These are phyloP conservation scores for Coniosporium apollinis DNA, from an alignment of 495 filamentous ascomycete species.

Conservation along the genomic window DNA sequence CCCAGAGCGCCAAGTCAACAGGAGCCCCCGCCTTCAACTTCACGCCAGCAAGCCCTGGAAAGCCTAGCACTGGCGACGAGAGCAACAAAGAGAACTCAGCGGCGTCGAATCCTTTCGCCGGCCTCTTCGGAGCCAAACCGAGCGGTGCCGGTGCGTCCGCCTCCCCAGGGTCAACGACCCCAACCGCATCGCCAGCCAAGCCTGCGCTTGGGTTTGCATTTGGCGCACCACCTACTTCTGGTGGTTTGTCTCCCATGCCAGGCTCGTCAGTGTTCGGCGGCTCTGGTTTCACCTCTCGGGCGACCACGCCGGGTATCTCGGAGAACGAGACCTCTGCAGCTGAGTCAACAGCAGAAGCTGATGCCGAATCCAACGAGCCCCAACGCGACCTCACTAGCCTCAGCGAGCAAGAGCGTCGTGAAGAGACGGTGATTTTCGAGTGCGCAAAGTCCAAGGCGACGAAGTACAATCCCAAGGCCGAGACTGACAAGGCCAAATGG, in stretches of 20 bases:
- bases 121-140: constrained; percentile 5
- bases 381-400: constrained; percentile 14
- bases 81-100: constrained; percentile 3
- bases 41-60: constrained; percentile 4
- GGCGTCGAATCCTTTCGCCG: constrained; percentile 3
- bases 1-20: constrained; percentile 1
- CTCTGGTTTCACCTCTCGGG: constrained; percentile 8
- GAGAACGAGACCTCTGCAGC: constrained; percentile 12
- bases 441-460: constrained; percentile 8
- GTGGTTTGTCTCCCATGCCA: not conserved
- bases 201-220: constrained; percentile 3
- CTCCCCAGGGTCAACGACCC: not conserved
- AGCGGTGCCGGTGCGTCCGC: not conserved
- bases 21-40: constrained; percentile 3
- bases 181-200: not conserved
- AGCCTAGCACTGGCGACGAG: not conserved
- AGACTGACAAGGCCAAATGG: constrained; percentile 4
- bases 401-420: constrained; percentile 6
- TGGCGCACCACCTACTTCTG: constrained; percentile 2
- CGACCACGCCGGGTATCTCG: constrained; percentile 14
- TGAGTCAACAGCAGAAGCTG: constrained; percentile 5
- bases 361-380: constrained; percentile 2
- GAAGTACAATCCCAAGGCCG: constrained; percentile 5
- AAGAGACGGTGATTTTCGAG: constrained; percentile 13
- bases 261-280: not conserved